Evolutionary conservation across 331 rosid genomes (phyloP).

Genomic region (Quercus tomentella): DNA sequence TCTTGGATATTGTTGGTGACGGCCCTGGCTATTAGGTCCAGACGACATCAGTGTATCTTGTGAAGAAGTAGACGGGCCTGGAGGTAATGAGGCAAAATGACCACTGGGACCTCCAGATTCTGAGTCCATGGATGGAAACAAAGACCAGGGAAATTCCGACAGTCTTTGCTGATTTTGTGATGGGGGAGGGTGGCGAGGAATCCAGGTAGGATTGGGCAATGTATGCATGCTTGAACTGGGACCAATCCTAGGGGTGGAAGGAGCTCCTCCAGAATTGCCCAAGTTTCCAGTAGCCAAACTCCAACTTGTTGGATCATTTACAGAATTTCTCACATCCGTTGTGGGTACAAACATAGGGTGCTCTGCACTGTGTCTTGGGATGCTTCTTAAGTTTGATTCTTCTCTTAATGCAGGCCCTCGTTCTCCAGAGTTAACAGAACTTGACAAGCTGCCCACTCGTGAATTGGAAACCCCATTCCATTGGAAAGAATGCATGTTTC

Average conservation of each 20-base stretch:
- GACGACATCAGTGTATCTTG: conserved; percentile 37
- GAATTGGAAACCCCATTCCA: conserved; percentile 57
- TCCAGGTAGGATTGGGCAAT: conserved; percentile 50
- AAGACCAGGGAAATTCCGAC: conserved; percentile 73
- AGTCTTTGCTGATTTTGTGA: conserved; percentile 50
- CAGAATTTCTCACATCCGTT: conserved; percentile 33
- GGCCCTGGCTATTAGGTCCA: conserved; percentile 34
- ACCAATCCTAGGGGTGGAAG: conserved; percentile 49
- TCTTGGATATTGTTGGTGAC: conserved; percentile 54
- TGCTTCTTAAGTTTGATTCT: conserved; percentile 45
- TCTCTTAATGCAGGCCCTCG: conserved; percentile 39
- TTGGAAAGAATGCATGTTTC: conserved; percentile 31
- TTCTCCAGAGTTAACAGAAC: conserved; percentile 43
- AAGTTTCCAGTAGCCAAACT: conserved; percentile 41
- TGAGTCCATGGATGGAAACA: conserved; percentile 54
- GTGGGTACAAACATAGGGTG: conserved; percentile 39
- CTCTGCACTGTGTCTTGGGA: conserved; percentile 39
- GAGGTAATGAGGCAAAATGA: conserved; percentile 42
- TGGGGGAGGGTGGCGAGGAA: conserved; percentile 44
- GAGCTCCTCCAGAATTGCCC: conserved; percentile 48
- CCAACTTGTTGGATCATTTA: conserved; percentile 50
- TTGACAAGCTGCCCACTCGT: conserved; percentile 43
- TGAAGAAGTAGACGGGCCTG: conserved; percentile 48
- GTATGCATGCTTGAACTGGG: conserved; percentile 48
- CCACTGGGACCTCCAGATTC: conserved; percentile 49